Percentiles rank a stretch among this genome's conserved stretches.
phyloP scores from a whole-genome alignment of 129 eudicot genomes.

The Saussurea involucrata region DNA sequence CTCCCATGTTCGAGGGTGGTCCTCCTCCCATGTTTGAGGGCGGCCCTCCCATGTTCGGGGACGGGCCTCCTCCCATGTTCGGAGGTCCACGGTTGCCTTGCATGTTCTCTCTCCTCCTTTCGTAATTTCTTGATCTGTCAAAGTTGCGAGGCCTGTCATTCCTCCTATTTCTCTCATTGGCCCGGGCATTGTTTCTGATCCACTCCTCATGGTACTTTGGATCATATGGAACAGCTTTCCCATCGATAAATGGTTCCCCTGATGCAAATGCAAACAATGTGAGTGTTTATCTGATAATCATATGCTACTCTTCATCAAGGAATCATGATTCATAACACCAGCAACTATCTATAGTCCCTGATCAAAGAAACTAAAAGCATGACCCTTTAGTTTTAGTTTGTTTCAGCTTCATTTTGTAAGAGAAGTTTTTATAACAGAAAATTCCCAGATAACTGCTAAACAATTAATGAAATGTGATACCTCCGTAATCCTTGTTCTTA shows the following conservation, averaged over 20 bases:
- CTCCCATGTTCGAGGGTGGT: neutral
- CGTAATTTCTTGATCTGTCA: slow-evolving; percentile 79
- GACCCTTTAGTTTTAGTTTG: neutral
- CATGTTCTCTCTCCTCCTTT: slow-evolving; percentile 63
- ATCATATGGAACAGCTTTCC: slow-evolving; percentile 90
- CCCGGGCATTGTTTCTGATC: slow-evolving; percentile 89
- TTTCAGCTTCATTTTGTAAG: neutral
- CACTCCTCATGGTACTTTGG: slow-evolving; percentile 97
- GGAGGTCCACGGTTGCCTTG: slow-evolving; percentile 38
- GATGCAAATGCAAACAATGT: neutral
- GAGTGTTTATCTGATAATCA: neutral
- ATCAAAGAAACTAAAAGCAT: too few species aligned
- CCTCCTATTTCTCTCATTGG: slow-evolving; percentile 86
- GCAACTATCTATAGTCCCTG: neutral
- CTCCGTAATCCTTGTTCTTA: slow-evolving; percentile 91
- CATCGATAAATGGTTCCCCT: slow-evolving; percentile 96
- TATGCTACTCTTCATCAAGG: neutral
- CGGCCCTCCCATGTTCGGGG: slow-evolving; percentile 20
- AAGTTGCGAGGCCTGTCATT: slow-evolving; percentile 89
- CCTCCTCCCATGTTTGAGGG: slow-evolving; percentile 23
- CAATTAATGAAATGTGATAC: slow-evolving; percentile 27
- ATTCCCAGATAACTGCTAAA: neutral
- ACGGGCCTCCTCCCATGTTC: neutral
- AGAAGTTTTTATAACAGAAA: neutral
- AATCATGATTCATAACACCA: neutral